Base-by-base conservation (phyloP, 306 rosid species). In the Casuarina glauca region DNA sequence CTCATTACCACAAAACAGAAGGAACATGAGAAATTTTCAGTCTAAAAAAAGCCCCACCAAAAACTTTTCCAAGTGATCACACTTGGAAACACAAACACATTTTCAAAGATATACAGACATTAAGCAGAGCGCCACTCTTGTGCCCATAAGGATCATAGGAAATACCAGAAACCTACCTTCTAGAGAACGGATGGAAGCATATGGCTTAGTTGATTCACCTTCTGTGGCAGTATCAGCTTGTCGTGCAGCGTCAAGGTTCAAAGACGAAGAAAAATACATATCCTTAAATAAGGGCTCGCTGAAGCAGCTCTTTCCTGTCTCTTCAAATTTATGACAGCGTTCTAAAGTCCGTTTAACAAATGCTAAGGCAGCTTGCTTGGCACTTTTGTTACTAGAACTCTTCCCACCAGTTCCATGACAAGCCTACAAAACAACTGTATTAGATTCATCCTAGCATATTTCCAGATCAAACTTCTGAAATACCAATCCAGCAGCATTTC, bases 251-350 rank as follows among this genome's bases (percentile, higher is more conserved):
- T 85, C 86, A 67, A 82, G 68, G 76, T 84, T 85, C 79, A 91
- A 83, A 76, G 81, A 63, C 72, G 88, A 84, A 82, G 97, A 76
- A 79, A 84, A 76, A 84, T 88, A 88, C 80, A 79, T 88, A 81
- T 88, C 97, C 88, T 76, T 88, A 82, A 85, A 93, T 77, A 81
- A 73, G 53, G 96, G 89, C 69, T 89, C 98, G 4, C 85, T 84
- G 86, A 96, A 96, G 90, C 97, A 90, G 90, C 98, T 96, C 86
- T 86, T 91, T 73, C 98, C 97, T 36, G 92, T 89, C 51, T 86
- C 89, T 87, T 96, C 97, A 91, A 80, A 93, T 73, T 86, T 90
- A 82, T 70, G 97, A 83, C 91, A 93, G 70, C 88, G 89, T 35
- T 89, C 93, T 86, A 96, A 83, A 51, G 98, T 91, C 79, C 94